Evolutionary conservation across 805 yeast genomes (phyloP), one percentile per base, ranked within the genome.

Genomic region (Saccharomyces mikatae): DNA sequence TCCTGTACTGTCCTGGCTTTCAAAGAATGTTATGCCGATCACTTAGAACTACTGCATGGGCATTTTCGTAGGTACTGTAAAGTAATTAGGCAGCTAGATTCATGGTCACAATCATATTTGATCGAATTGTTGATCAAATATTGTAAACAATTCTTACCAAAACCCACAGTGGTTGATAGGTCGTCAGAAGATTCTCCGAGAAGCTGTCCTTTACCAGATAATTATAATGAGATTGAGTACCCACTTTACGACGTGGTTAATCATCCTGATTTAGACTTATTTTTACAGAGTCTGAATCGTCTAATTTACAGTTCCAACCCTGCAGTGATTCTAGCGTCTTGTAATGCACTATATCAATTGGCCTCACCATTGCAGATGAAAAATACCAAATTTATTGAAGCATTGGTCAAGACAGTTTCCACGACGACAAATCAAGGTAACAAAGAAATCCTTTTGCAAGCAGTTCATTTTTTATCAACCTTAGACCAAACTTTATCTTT

Each of bases 61-160:
- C 81, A 83, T 60, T 87, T 78, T 65, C 77, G 87, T 30, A 76
- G 82, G 22, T 77, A 78, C 50, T 82, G 89, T 55, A 63, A 72
- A 1, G 68, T 76, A 31, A 58, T 81, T 28, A 59, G 63, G 0
- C 74, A 77, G 1, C 74, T 92, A 53, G 96, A 90, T 55, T 85
- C 84, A 52, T 88, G 90, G 86, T 71, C 89, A 8, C 90, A 87
- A 62, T 68, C 77, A 0, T 64, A 74, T 10, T 67, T 83, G 14
- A 71, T 89, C 22, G 87, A 87, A 49, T 60, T 87, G 4, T 72
- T 91, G 50, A 79, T 84, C 0, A 80, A 81, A 51, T 94, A 94
- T 67, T 74, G 82, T 32, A 78, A 90, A 52, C 60, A 69, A 6
- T 90, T 76, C 64, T 64, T 90, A 41, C 78, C 82, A 3, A 72